These are phyloP conservation scores for Lactifluus volemus DNA, from an alignment of 768 basidiomycete genomes.

Conservation along the genomic window DNA sequence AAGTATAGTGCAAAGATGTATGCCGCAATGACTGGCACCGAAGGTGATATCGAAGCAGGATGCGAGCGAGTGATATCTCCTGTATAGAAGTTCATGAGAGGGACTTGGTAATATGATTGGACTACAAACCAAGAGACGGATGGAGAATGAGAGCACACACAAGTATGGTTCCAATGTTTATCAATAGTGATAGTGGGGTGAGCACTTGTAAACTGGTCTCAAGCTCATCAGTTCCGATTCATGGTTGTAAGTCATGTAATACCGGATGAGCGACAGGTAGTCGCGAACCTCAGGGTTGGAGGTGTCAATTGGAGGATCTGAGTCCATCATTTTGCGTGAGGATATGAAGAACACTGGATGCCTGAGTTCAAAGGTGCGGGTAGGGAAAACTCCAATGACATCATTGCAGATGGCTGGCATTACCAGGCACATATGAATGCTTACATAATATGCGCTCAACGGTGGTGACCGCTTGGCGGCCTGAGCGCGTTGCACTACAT, in stretches of 20 bases:
- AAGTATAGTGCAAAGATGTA: slow-evolving; percentile 57
- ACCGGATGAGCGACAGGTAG: slow-evolving; percentile 57
- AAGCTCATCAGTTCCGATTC: background rate
- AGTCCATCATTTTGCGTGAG: slow-evolving; percentile 34
- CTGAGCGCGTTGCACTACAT: background rate
- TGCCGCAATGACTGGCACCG: slow-evolving; percentile 42
- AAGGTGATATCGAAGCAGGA: slow-evolving; percentile 68
- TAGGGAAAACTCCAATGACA: background rate
- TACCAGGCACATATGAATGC: too few relatives aligned
- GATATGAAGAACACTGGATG: background rate
- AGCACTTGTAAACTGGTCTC: slow-evolving; percentile 65
- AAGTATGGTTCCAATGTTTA: slow-evolving; percentile 64
- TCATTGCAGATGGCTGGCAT: background rate
- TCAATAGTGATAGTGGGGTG: slow-evolving; percentile 74
- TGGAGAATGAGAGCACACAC: slow-evolving; percentile 60
- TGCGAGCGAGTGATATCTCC: slow-evolving; percentile 44
- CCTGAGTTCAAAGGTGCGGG: background rate
- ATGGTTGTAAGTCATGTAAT: background rate
- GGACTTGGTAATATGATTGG: background rate
- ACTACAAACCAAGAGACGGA: slow-evolving; percentile 47
- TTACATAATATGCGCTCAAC: background rate
- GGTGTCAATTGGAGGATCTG: slow-evolving; percentile 45
- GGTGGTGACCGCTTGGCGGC: background rate
- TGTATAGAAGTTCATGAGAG: slow-evolving; percentile 20
- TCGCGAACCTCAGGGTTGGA: slow-evolving; percentile 54